These are phyloP conservation scores for Multifurca ochricompacta DNA, from an alignment of 768 basidiomycete species.

Conservation along the genomic window DNA sequence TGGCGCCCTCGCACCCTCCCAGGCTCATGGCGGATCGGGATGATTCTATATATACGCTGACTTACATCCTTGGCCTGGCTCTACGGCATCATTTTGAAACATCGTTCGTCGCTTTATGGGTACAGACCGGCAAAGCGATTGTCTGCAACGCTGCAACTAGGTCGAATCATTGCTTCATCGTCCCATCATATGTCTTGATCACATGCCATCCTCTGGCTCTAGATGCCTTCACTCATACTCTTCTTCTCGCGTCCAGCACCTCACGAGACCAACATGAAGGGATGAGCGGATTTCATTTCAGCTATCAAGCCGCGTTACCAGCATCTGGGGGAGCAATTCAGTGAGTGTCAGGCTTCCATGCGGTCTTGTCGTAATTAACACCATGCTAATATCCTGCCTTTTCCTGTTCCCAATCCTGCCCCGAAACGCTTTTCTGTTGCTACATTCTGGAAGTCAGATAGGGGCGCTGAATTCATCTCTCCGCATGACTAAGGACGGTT, in stretches of 20 bases:
- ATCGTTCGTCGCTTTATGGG: not conserved
- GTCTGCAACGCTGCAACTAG: not conserved
- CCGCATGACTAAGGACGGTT: slow-evolving; percentile 1
- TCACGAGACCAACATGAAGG: slow-evolving; percentile 17
- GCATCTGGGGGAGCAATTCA: not conserved
- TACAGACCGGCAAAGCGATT: not conserved
- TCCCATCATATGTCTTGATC: slow-evolving; percentile 14
- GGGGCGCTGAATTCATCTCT: not conserved
- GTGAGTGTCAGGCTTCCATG: not conserved
- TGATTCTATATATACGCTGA: not conserved
- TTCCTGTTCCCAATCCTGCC: not conserved
- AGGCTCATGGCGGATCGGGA: not conserved
- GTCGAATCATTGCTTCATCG: not conserved
- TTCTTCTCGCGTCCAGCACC: slow-evolving; percentile 2
- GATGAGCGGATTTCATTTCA: slow-evolving; percentile 8
- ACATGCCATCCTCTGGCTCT: slow-evolving; percentile 10
- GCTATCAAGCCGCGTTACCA: slow-evolving; percentile 15
- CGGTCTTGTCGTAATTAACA: slow-evolving; percentile 11
- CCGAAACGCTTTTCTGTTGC: not conserved
- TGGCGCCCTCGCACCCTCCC: not conserved
- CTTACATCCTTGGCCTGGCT: not conserved
- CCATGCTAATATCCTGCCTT: not conserved
- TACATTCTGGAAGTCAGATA: slow-evolving; percentile 4
- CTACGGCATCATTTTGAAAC: not conserved
- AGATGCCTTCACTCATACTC: slow-evolving; percentile 4